Evolutionary conservation across 805 yeast genomes (phyloP).

Genomic region (Brettanomyces naardenensis): DNA sequence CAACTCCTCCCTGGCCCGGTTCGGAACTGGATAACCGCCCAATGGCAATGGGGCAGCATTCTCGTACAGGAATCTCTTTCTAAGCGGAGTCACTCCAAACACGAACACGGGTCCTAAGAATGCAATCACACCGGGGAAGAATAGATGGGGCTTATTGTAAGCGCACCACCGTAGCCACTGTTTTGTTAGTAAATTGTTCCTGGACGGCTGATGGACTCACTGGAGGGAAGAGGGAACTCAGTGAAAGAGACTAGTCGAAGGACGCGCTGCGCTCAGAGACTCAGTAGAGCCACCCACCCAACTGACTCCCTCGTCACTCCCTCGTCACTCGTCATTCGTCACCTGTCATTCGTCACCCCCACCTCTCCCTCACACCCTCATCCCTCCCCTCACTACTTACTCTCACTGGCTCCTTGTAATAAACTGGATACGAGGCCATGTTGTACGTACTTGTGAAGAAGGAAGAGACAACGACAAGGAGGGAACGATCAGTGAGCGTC

Average conservation of each 20-base stretch:
- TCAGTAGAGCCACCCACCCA: too few relatives aligned
- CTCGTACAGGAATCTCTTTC: conserved; percentile 58
- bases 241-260: too few relatives aligned
- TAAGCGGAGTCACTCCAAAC: conserved; percentile 51
- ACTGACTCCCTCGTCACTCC: too few relatives aligned
- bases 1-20: conserved; percentile 40
- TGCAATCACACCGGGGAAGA: conserved; percentile 58
- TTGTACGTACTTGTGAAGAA: too few relatives aligned
- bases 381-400: too few relatives aligned
- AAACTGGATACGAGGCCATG: conserved; percentile 37
- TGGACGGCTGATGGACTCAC: too few relatives aligned
- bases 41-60: conserved; percentile 62
- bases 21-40: conserved; percentile 47
- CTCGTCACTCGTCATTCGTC: too few relatives aligned
- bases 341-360: too few relatives aligned
- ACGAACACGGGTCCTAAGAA: conserved; percentile 59
- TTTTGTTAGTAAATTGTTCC: conserved; percentile 2
- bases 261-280: too few relatives aligned
- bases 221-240: background rate
- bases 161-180: conserved; percentile 72
- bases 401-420: conserved; percentile 54
- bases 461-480: too few relatives aligned
- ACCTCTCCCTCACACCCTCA: too few relatives aligned
- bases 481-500: too few relatives aligned
- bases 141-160: conserved; percentile 68